Conservation (phyloP, 164 flowering plant species). For the Platanus orientalis region DNA sequence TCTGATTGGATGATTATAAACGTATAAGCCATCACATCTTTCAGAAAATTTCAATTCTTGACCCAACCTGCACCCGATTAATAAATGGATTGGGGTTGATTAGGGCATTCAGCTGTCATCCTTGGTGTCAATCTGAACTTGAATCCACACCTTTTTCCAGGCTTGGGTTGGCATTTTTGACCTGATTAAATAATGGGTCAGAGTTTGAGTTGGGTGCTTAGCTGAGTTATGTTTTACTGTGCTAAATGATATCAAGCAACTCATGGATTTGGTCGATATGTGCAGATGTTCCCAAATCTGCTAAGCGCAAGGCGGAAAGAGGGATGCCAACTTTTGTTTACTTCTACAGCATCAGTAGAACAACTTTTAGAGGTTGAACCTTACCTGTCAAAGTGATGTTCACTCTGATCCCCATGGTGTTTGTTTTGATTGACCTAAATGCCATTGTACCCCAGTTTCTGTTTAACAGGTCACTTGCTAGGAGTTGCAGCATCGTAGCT, state of each 20-base stretch:
- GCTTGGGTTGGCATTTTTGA: background rate
- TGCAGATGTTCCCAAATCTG: constrained; percentile 86
- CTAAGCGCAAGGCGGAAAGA: constrained; percentile 70
- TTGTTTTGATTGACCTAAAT: background rate
- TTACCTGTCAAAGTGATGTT: background rate
- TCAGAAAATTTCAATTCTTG: too few relatives aligned
- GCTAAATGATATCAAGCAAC: background rate
- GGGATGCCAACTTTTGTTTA: constrained; percentile 53
- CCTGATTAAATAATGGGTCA: too few relatives aligned
- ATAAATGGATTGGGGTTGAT: too few relatives aligned
- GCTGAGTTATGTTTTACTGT: background rate
- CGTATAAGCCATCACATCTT: too few relatives aligned
- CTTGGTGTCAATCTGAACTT: background rate
- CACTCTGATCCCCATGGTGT: background rate
- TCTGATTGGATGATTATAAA: too few relatives aligned
- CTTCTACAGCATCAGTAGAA: constrained; percentile 58
- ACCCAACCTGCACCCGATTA: too few relatives aligned
- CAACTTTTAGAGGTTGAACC: constrained; percentile 76
- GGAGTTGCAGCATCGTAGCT: constrained; percentile 85
- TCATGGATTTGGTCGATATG: constrained; percentile 13
- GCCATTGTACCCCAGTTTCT: constrained; percentile 4
- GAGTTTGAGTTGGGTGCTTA: too few relatives aligned
- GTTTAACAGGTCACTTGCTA: constrained; percentile 64
- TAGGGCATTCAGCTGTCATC: too few relatives aligned
- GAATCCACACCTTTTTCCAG: background rate